phyloP scores from a whole-genome alignment of 352 stramenopile genomes.

The Plasmopara halstedii region DNA sequence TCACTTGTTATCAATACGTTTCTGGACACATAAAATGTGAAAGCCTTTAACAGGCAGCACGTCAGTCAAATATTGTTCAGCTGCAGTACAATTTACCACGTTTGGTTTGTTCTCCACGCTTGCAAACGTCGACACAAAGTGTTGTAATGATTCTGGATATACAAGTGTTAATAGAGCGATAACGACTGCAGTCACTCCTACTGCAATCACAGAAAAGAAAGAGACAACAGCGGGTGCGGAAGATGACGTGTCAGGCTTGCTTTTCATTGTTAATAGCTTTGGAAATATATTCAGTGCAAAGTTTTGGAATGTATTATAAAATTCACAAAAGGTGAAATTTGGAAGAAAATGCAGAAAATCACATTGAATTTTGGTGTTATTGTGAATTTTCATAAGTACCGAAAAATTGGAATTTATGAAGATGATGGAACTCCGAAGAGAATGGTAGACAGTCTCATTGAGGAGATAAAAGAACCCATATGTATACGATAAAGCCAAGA shows the following conservation, averaged over 20 bases:
- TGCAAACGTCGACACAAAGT: slow-evolving; percentile 20
- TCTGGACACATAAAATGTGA: slow-evolving; percentile 57
- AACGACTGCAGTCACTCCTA: slow-evolving; percentile 22
- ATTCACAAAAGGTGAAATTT: no score
- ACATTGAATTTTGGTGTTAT: no score
- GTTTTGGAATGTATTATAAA: no score
- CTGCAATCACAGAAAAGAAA: slow-evolving; percentile 11
- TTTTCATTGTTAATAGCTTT: slow-evolving; percentile 2
- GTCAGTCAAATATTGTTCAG: slow-evolving; percentile 42
- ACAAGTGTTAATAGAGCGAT: slow-evolving; percentile 13
- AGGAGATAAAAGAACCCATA: no score
- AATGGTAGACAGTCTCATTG: no score
- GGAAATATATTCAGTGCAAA: no score
- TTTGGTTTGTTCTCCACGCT: slow-evolving; percentile 1
- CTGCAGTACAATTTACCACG: slow-evolving; percentile 26
- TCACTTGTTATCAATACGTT: slow-evolving; percentile 5
- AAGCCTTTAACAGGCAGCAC: slow-evolving; percentile 55
- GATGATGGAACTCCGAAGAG: no score
- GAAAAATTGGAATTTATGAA: no score
- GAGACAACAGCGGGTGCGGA: slow-evolving; percentile 3
- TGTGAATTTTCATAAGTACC: no score
- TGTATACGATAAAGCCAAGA: no score
- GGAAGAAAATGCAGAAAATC: no score
- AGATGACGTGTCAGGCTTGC: not conserved
- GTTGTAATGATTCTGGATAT: slow-evolving; percentile 17